Percentiles rank a stretch among this genome's conserved stretches.
These are phyloP conservation scores for Cordia subcordata DNA, from an alignment of 257 asterid species.

Conservation along the genomic window DNA sequence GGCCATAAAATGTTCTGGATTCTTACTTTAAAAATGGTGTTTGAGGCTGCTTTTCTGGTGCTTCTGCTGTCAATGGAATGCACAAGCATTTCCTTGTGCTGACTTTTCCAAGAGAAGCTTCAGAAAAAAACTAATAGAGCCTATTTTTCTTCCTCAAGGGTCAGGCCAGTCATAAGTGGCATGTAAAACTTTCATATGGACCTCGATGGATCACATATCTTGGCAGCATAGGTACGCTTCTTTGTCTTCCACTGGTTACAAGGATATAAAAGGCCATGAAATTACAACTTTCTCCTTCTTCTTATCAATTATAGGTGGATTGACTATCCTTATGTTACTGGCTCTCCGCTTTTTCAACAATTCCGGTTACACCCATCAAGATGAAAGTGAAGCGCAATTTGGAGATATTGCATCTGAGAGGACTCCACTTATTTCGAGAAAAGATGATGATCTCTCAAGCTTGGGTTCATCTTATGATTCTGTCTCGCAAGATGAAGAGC, in stretches of 20 bases:
- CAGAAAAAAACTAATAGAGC: background rate
- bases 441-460: constrained; percentile 46
- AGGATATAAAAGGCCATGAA: constrained; percentile 4
- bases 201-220: constrained; percentile 71
- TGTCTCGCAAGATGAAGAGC: constrained; percentile 40
- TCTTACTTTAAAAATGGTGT: too few relatives aligned
- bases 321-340: constrained; percentile 38
- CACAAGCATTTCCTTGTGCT: too few relatives aligned
- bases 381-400: constrained; percentile 22
- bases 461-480: constrained; percentile 53
- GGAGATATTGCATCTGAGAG: constrained; percentile 35
- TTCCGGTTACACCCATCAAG: constrained; percentile 23
- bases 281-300: constrained; percentile 5
- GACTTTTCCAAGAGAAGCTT: background rate
- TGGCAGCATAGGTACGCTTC: constrained; percentile 50
- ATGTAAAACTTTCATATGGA: constrained; percentile 56
- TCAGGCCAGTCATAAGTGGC: constrained; percentile 30
- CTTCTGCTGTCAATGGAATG: too few relatives aligned
- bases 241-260: constrained; percentile 1
- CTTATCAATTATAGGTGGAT: constrained; percentile 44
- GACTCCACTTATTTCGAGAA: constrained; percentile 50
- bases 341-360: constrained; percentile 27
- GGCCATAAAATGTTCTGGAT: too few relatives aligned
- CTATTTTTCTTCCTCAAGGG: constrained; percentile 40
- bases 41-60: too few relatives aligned